Percentiles rank a stretch among this genome's conserved stretches.
Evolutionary conservation across 2,329 filamentous ascomycete species (phyloP).

Genomic region (Sclerotinia nivalis): DNA sequence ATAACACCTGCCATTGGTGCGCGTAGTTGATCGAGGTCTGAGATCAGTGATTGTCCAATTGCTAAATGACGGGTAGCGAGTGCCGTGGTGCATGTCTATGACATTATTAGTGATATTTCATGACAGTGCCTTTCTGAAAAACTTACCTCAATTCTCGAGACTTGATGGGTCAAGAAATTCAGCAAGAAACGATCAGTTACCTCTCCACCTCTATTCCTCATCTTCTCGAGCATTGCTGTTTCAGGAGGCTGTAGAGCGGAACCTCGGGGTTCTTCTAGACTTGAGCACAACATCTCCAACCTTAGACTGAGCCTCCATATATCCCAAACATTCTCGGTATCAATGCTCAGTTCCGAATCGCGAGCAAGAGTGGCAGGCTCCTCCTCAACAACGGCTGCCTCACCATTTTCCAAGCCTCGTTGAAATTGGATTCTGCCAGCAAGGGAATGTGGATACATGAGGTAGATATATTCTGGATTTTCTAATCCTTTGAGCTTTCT

Average conservation of each 20-base stretch:
- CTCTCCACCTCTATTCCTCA: slow-evolving; percentile 73
- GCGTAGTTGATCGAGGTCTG: slow-evolving; percentile 69
- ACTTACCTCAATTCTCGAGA: slow-evolving; percentile 87
- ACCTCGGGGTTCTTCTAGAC: slow-evolving; percentile 68
- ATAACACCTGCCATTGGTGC: slow-evolving; percentile 76
- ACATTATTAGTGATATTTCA: slow-evolving; percentile 30
- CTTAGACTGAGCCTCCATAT: slow-evolving; percentile 87
- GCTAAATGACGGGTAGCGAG: slow-evolving; percentile 78
- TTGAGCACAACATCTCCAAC: slow-evolving; percentile 89
- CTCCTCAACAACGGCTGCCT: slow-evolving; percentile 47
- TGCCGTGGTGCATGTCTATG: slow-evolving; percentile 76
- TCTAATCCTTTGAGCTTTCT: slow-evolving; percentile 95
- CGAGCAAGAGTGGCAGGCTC: slow-evolving; percentile 62
- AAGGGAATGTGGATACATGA: slow-evolving; percentile 89
- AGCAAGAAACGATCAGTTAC: slow-evolving; percentile 85
- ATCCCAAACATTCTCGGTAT: slow-evolving; percentile 76
- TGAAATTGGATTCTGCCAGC: slow-evolving; percentile 77
- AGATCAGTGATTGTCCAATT: slow-evolving; percentile 62
- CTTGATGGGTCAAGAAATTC: slow-evolving; percentile 91
- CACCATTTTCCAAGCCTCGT: slow-evolving; percentile 29
- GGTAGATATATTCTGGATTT: slow-evolving; percentile 93
- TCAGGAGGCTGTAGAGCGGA: slow-evolving; percentile 72
- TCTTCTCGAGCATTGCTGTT: slow-evolving; percentile 75
- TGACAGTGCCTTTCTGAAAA: slow-evolving; percentile 32
- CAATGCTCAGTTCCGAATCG: slow-evolving; percentile 68